Evolutionary conservation across 2,329 filamentous ascomycete species (phyloP).

Genomic region (Trichoderma asperellum): DNA sequence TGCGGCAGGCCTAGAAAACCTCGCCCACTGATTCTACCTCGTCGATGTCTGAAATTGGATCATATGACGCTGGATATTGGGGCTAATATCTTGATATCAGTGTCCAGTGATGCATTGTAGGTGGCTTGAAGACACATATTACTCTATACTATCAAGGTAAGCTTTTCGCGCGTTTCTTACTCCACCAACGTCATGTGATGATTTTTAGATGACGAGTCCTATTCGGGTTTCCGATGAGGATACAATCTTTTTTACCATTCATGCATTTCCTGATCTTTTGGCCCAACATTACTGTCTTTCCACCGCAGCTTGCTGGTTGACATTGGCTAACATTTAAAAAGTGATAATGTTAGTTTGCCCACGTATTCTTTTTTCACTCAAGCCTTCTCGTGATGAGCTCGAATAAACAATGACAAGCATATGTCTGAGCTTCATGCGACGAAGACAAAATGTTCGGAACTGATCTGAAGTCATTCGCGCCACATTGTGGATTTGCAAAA

Average conservation of each 20-base stretch:
- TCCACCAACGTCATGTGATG: constrained; percentile 40
- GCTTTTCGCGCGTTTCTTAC: not conserved
- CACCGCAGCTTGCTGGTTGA: constrained; percentile 27
- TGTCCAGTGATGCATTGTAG: constrained; percentile 26
- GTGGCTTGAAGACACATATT: not conserved
- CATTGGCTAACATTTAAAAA: constrained; percentile 33
- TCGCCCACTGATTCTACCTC: constrained; percentile 80
- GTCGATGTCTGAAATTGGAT: constrained; percentile 6
- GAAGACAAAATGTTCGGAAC: constrained; percentile 47
- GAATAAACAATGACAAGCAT: constrained; percentile 92
- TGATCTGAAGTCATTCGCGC: constrained; percentile 36
- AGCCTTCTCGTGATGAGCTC: constrained; percentile 71
- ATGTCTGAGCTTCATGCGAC: constrained; percentile 78
- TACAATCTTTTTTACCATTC: constrained; percentile 70
- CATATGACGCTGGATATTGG: not conserved
- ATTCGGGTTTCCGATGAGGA: constrained; percentile 73
- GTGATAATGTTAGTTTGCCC: constrained; percentile 34
- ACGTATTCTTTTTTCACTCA: constrained; percentile 27
- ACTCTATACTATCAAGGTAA: constrained; percentile 8
- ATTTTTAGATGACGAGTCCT: constrained; percentile 76
- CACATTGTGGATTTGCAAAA: constrained; percentile 29
- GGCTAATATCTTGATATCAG: constrained; percentile 25
- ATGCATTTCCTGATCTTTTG: constrained; percentile 60
- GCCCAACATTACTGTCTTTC: constrained; percentile 5
- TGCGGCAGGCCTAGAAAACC: constrained; percentile 99